Evolutionary conservation across 2,329 filamentous ascomycete genomes (phyloP), one percentile per base, ranked within the genome.

Genomic region (Pyrenochaeta sp.): DNA sequence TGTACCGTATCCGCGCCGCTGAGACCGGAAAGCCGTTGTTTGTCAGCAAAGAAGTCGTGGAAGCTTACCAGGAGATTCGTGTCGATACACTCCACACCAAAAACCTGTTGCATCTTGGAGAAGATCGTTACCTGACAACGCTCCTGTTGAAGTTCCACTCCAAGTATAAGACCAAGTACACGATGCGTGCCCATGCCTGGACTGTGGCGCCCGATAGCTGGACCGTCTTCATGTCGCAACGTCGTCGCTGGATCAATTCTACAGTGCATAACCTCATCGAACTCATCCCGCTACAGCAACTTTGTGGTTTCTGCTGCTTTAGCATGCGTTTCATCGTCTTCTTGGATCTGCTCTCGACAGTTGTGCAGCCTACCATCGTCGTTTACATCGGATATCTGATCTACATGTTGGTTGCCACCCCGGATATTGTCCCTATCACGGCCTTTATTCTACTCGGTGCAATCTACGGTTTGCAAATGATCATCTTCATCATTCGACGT

Each of bases 301-400:
- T 99, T 36, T 99, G 94, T 73, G 94, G 94, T 75, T 99, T 99
- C 86, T 99, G 94, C 81, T 99, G 94, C 76, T 99, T 99, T 80
- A 95, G 89, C 74, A 99, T 99, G 94, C 88, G 94, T 63, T 99
- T 99, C 73, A 83, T 99, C 46, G 92, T 99, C 58, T 96, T 99
- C 66, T 72, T 99, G 58, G 94, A 99, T 73, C 78, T 99, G 60
- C 78, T 99, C 53, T 94, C 89, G 42, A 99, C 94, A 1, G 76
- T 97, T 42, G 86, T 97, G 35, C 91, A 96, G 68, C 94, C 94
- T 3, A 90, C 96, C 46, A 94, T 89, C 1, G 81, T 96, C 14
- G 89, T 85, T 7, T 99, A 97, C 68, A 88, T 99, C 57, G 81
- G 82, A 43, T 99, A 97, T 71, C 81, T 99, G 47, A 87, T 99